Conservation (phyloP, 148 eudicot genomes). For the Gaultheria prostrata region DNA sequence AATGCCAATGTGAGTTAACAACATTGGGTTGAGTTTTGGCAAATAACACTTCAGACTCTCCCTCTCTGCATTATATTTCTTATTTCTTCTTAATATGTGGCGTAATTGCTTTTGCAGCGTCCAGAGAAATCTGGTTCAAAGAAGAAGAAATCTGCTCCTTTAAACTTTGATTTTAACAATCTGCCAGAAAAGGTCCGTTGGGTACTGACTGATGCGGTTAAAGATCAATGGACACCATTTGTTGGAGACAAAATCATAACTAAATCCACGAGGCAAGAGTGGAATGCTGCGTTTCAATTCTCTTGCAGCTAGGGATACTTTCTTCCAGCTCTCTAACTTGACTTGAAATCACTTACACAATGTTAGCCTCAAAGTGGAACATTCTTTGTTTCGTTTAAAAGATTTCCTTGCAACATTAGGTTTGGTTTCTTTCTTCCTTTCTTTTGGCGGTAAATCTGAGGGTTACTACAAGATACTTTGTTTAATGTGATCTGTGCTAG, state of each 20-base stretch:
- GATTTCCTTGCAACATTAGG: conserved; percentile 1
- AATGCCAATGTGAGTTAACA: not conserved
- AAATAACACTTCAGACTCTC: not conserved
- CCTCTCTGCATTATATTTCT: not conserved
- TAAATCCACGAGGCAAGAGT: conserved; percentile 42
- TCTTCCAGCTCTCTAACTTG: conserved; percentile 5
- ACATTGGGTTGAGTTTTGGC: not conserved
- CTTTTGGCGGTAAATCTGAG: not conserved
- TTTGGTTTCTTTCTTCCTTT: not conserved
- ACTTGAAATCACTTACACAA: not conserved
- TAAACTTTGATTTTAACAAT: conserved; percentile 47
- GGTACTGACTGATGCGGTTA: conserved; percentile 35
- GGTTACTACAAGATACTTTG: not conserved
- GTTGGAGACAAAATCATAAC: conserved; percentile 39
- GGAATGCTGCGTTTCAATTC: conserved; percentile 43
- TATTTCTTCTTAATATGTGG: not conserved
- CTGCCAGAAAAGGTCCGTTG: conserved; percentile 50
- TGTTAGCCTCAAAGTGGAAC: not conserved
- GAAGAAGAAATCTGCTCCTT: conserved; percentile 24
- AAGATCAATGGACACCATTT: conserved; percentile 46
- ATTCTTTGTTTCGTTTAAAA: not conserved
- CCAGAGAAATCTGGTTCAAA: conserved; percentile 30
- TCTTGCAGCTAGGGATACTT: not conserved
- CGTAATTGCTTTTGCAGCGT: conserved; percentile 28
- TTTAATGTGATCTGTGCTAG: not conserved